phyloP scores from a whole-genome alignment of 2,329 filamentous ascomycete genomes.

The Mycosphaerella arachidis region DNA sequence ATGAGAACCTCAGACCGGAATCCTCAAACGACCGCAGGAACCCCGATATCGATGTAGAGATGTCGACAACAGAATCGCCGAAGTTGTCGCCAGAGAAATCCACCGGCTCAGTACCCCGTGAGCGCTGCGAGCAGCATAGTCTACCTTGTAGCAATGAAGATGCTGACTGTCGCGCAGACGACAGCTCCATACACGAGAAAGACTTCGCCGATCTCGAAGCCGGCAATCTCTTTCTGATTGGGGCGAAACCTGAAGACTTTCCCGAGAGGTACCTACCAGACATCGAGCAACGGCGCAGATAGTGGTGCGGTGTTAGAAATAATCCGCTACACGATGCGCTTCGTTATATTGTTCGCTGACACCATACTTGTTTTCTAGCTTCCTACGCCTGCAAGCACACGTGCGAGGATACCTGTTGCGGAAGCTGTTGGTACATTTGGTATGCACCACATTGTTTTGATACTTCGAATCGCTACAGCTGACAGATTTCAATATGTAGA shows the following conservation, averaged over 20 bases:
- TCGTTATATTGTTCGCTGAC: too few species aligned
- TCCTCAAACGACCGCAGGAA: neutral
- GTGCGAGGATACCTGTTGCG: neutral
- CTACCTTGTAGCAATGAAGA: too few species aligned
- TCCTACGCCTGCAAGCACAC: neutral
- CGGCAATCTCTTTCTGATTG: neutral
- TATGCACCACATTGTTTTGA: too few species aligned
- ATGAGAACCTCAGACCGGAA: neutral
- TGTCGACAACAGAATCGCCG: neutral
- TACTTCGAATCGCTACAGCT: too few species aligned
- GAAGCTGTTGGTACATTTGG: neutral
- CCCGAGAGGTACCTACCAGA: neutral
- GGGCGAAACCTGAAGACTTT: neutral
- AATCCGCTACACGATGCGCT: too few species aligned
- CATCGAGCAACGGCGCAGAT: too few species aligned
- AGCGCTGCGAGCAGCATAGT: too few species aligned
- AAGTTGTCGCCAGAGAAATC: neutral
- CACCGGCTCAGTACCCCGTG: too few species aligned
- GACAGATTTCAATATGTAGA: too few species aligned
- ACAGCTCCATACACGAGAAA: neutral
- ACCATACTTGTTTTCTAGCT: neutral
- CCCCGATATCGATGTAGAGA: neutral
- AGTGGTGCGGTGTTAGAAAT: too few species aligned
- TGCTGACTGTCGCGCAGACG: too few species aligned
- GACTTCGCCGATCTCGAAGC: neutral